Conservation (phyloP, 164 flowering plant genomes). For the Tinospora cordifolia region DNA sequence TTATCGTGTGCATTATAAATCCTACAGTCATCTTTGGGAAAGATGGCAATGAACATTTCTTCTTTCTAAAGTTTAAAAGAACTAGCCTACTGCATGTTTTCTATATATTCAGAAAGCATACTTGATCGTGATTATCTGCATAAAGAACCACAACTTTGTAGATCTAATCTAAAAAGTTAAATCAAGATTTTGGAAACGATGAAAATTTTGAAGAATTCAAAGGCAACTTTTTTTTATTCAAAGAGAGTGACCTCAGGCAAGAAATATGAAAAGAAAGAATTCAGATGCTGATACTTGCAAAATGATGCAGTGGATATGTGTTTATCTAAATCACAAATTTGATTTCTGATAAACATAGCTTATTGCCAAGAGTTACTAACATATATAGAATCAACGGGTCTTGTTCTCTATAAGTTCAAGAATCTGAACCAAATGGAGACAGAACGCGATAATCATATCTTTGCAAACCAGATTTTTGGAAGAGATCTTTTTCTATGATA, state of each 20-base stretch:
- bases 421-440: not conserved
- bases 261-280: not conserved
- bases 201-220: not conserved
- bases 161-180: slow-evolving; percentile 4
- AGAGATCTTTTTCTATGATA: not conserved
- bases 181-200: not conserved
- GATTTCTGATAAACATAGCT: not conserved
- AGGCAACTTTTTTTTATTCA: not conserved
- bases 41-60: not conserved
- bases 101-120: not conserved
- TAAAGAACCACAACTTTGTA: not conserved
- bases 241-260: not conserved
- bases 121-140: not conserved
- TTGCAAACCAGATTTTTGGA: not conserved
- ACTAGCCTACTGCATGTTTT: not conserved
- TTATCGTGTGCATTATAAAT: not conserved
- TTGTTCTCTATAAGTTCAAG: not conserved
- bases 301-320: not conserved
- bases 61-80: not conserved
- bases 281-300: not conserved
- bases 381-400: too few species aligned
- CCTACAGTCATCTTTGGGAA: not conserved
- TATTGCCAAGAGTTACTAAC: not conserved
- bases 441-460: not conserved
- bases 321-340: not conserved